These are phyloP conservation scores for Nakazawaea holstii DNA, from an alignment of 805 yeast genomes.

Conservation along the genomic window DNA sequence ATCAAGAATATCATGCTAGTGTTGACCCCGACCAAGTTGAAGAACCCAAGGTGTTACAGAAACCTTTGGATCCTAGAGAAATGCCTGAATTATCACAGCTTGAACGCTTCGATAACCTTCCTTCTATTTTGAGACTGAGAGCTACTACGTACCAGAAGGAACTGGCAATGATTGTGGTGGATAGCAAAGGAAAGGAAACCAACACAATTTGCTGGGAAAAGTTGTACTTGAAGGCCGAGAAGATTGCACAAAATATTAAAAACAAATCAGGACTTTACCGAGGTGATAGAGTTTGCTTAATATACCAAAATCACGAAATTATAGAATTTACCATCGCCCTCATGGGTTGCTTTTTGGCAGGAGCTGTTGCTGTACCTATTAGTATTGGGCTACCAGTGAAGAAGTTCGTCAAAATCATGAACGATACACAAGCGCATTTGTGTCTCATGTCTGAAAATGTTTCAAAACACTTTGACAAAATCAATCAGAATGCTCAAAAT, in stretches of 20 bases:
- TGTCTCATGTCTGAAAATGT: slow-evolving; percentile 80
- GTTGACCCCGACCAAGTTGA: neutral
- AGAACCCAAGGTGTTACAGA: slow-evolving; percentile 37
- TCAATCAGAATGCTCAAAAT: slow-evolving; percentile 37
- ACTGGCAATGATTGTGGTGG: slow-evolving; percentile 67
- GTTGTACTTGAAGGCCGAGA: slow-evolving; percentile 74
- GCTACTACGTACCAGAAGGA: slow-evolving; percentile 62
- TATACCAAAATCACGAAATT: slow-evolving; percentile 80
- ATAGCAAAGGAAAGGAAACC: slow-evolving; percentile 75
- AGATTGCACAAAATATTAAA: slow-evolving; percentile 77
- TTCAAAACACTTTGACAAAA: slow-evolving; percentile 65
- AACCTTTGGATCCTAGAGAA: slow-evolving; percentile 60
- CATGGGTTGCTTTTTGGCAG: slow-evolving; percentile 89
- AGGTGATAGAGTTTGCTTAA: slow-evolving; percentile 77
- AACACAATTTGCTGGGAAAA: slow-evolving; percentile 85
- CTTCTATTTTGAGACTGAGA: slow-evolving; percentile 67
- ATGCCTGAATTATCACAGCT: slow-evolving; percentile 28
- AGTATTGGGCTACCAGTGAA: slow-evolving; percentile 63
- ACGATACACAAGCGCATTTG: slow-evolving; percentile 68
- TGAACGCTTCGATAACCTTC: slow-evolving; percentile 55
- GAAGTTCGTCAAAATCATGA: slow-evolving; percentile 70
- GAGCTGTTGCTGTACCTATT: slow-evolving; percentile 91
- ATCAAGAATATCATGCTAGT: neutral
- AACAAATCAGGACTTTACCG: slow-evolving; percentile 69
- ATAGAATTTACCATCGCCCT: slow-evolving; percentile 82